These are phyloP conservation scores for Penicillium capsulatum DNA, from an alignment of 2,329 filamentous ascomycete genomes.

Conservation along the genomic window DNA sequence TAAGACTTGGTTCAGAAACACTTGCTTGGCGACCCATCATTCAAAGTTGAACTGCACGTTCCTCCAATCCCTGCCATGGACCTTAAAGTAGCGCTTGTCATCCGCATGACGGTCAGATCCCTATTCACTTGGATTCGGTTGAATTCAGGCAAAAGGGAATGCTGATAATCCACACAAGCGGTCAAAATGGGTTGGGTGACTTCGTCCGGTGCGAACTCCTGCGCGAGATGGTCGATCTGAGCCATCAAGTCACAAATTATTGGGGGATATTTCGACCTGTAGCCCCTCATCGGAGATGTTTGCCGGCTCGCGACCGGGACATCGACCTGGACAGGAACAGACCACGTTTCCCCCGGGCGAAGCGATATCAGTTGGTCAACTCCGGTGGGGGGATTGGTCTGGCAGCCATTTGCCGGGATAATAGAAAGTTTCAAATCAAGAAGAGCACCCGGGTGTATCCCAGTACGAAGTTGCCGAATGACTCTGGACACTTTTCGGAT, in stretches of 20 bases:
- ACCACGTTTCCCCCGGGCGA: conserved; percentile 34
- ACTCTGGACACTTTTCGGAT: conserved; percentile 21
- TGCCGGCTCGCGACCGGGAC: conserved; percentile 14
- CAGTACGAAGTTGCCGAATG: conserved; percentile 28
- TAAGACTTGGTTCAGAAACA: no score
- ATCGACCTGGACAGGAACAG: conserved; percentile 22
- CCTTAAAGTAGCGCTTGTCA: not conserved
- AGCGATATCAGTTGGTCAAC: conserved; percentile 18
- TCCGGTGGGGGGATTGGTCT: conserved; percentile 21
- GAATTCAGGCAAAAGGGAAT: conserved; percentile 28
- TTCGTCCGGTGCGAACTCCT: conserved; percentile 12
- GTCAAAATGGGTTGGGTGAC: conserved; percentile 22
- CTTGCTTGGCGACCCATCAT: no score
- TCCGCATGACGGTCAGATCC: conserved; percentile 21
- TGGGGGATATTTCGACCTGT: conserved; percentile 3
- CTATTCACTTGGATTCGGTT: conserved; percentile 21
- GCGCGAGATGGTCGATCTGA: conserved; percentile 30
- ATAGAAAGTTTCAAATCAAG: conserved; percentile 25
- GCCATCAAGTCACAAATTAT: conserved; percentile 24
- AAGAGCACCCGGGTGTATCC: conserved; percentile 26
- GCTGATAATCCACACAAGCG: conserved; percentile 29
- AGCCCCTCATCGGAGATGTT: not conserved
- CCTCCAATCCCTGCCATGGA: not conserved
- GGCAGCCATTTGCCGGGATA: conserved; percentile 18
- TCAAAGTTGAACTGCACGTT: not conserved